Conservation (phyloP, 164 flowering plant genomes). For the Annona cherimola region DNA sequence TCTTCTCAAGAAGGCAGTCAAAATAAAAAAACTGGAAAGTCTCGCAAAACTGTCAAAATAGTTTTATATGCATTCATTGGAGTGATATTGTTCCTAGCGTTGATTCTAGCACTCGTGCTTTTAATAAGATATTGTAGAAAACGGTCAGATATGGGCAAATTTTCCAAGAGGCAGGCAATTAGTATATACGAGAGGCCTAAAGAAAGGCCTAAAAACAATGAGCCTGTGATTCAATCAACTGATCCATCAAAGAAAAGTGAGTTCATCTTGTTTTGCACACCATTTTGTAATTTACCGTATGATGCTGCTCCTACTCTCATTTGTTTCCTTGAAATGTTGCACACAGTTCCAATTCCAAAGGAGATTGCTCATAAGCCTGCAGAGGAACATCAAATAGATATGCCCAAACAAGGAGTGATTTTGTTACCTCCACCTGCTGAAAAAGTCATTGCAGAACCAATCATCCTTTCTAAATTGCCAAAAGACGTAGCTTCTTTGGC, state of each 20-base stretch:
- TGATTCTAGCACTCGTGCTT: conserved; percentile 35
- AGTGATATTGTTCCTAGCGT: conserved; percentile 17
- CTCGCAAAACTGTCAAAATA: conserved; percentile 27
- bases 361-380: conserved; percentile 23
- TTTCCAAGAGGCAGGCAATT: conserved; percentile 20
- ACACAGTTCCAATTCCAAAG: conserved; percentile 24
- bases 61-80: conserved; percentile 37
- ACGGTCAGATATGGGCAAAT: conserved; percentile 17
- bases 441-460: conserved; percentile 33
- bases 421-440: conserved; percentile 26
- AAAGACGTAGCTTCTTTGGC: conserved; percentile 25
- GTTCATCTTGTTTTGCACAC: background rate
- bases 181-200: conserved; percentile 15
- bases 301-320: background rate
- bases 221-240: conserved; percentile 15
- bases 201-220: conserved; percentile 21
- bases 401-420: conserved; percentile 10
- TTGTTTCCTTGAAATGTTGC: conserved; percentile 1
- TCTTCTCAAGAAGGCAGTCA: conserved; percentile 19
- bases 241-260: conserved; percentile 34
- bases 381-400: conserved; percentile 22
- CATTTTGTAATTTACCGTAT: background rate
- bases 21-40: conserved; percentile 13
- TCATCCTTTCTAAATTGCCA: conserved; percentile 19
- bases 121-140: conserved; percentile 29